Evolutionary conservation across 129 eudicot genomes (phyloP).

Genomic region (Sambucus nigra): DNA sequence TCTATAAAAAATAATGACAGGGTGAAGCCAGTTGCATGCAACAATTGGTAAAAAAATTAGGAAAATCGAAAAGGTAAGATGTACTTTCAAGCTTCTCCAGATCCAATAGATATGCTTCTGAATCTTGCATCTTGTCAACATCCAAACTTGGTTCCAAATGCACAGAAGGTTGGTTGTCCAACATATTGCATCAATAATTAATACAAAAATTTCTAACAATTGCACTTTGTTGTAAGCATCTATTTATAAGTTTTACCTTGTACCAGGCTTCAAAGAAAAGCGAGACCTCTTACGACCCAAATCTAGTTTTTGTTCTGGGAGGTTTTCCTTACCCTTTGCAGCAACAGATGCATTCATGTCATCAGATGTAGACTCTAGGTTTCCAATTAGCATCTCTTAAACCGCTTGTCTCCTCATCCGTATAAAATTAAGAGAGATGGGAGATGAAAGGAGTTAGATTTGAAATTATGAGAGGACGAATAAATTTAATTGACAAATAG

Average conservation of each 20-base stretch:
- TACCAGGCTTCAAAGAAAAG: constrained; percentile 53
- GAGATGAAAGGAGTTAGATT: too few species aligned
- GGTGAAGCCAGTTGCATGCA: too few species aligned
- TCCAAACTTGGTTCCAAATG: too few species aligned
- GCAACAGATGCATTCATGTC: constrained; percentile 20
- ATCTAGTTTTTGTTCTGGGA: constrained; percentile 53
- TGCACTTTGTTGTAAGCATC: neutral
- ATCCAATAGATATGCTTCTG: constrained; percentile 58
- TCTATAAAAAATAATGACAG: too few species aligned
- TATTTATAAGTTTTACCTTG: constrained; percentile 36
- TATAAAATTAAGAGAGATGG: too few species aligned
- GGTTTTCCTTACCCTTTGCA: constrained; percentile 29
- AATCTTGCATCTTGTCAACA: constrained; percentile 36
- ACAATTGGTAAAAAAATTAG: too few species aligned
- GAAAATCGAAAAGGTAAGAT: neutral
- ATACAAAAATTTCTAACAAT: constrained; percentile 25
- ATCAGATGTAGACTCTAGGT: constrained; percentile 11
- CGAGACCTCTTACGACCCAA: constrained; percentile 55
- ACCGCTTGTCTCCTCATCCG: constrained; percentile 64
- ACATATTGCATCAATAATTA: too few species aligned
- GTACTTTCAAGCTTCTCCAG: constrained; percentile 57
- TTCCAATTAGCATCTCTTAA: too few species aligned
- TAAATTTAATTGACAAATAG: too few species aligned
- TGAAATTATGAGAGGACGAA: too few species aligned
- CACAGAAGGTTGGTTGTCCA: too few species aligned